These are phyloP conservation scores for Ramularia endophylla DNA, from an alignment of 2,329 filamentous ascomycete genomes.

Conservation along the genomic window DNA sequence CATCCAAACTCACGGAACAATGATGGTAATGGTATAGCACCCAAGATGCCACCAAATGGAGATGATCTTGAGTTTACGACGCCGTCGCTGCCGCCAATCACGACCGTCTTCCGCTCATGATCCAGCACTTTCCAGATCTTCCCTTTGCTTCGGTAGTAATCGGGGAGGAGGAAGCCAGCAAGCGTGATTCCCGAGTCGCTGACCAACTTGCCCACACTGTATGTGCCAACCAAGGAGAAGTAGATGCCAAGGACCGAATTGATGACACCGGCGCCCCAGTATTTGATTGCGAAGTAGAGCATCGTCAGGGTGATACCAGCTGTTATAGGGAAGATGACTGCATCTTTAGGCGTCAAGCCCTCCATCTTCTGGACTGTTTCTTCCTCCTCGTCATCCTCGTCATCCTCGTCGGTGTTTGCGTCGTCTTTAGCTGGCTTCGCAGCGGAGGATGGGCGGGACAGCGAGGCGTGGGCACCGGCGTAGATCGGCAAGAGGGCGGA, in stretches of 20 bases:
- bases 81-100: slow-evolving; percentile 5
- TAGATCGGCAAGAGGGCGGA: slow-evolving; percentile 79
- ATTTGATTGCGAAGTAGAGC: slow-evolving; percentile 85
- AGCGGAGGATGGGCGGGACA: slow-evolving; percentile 77
- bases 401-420: slow-evolving; percentile 33
- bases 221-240: slow-evolving; percentile 73
- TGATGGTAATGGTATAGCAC: slow-evolving; percentile 41
- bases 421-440: slow-evolving; percentile 49
- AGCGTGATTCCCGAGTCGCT: slow-evolving; percentile 63
- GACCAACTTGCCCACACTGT: slow-evolving; percentile 66
- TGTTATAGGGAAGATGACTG: slow-evolving; percentile 74
- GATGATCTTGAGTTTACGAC: slow-evolving; percentile 31
- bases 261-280: slow-evolving; percentile 72
- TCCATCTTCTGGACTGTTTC: slow-evolving; percentile 55
- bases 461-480: slow-evolving; percentile 75
- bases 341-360: slow-evolving; percentile 69
- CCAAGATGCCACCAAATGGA: slow-evolving; percentile 49
- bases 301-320: slow-evolving; percentile 66
- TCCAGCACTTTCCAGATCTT: slow-evolving; percentile 45
- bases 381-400: slow-evolving; percentile 49
- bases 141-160: slow-evolving; percentile 54
- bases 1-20: slow-evolving; percentile 39
- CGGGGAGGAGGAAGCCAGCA: slow-evolving; percentile 66
- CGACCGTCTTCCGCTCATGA: slow-evolving; percentile 29
- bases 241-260: slow-evolving; percentile 81